A percentile compares a stretch with the other conserved stretches of the same genome.
Evolutionary conservation across 495 filamentous ascomycete genomes (phyloP).

Genomic region (Neurospora sp.): DNA sequence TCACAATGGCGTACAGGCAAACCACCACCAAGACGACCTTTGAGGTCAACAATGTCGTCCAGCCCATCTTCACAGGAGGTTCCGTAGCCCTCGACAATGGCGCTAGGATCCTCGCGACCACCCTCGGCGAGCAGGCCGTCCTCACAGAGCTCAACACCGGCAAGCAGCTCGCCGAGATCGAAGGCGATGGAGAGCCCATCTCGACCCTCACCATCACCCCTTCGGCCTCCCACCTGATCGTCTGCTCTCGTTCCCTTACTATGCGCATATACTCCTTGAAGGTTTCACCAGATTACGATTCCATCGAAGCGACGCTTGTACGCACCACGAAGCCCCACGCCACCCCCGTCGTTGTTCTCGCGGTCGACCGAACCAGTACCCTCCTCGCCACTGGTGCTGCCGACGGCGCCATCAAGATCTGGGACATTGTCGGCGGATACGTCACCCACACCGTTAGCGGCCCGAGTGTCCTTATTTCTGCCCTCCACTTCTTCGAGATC

Average conservation of each 20-base stretch:
- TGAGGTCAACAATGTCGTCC: conserved; percentile 66
- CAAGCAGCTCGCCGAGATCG: conserved; percentile 70
- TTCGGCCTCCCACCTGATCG: conserved; percentile 72
- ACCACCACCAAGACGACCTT: conserved; percentile 68
- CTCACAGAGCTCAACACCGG: conserved; percentile 80
- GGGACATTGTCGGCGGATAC: conserved; percentile 87
- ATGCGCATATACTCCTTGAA: conserved; percentile 82
- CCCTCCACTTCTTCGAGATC: conserved; percentile 82
- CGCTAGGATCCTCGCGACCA: conserved; percentile 76
- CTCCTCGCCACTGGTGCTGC: conserved; percentile 84
- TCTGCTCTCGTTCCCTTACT: conserved; percentile 86
- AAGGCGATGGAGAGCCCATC: conserved; percentile 90
- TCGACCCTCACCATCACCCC: conserved; percentile 83
- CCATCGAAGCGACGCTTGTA: conserved; percentile 55
- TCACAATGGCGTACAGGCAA: conserved; percentile 39
- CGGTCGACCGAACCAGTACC: conserved; percentile 77
- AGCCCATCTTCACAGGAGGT: conserved; percentile 90
- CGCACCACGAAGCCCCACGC: conserved; percentile 84
- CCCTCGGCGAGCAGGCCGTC: conserved; percentile 78
- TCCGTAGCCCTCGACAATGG: conserved; percentile 71
- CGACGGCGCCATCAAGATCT: conserved; percentile 89
- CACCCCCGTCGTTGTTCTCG: conserved; percentile 74
- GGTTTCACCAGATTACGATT: conserved; percentile 40
- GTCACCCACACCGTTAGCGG: conserved; percentile 93
- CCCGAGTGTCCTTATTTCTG: conserved; percentile 80